A percentile compares a stretch with the other conserved stretches of the same genome.
These are phyloP conservation scores for Thalassiosira livingstoniorum DNA, from an alignment of 352 stramenopile genomes.

Conservation along the genomic window DNA sequence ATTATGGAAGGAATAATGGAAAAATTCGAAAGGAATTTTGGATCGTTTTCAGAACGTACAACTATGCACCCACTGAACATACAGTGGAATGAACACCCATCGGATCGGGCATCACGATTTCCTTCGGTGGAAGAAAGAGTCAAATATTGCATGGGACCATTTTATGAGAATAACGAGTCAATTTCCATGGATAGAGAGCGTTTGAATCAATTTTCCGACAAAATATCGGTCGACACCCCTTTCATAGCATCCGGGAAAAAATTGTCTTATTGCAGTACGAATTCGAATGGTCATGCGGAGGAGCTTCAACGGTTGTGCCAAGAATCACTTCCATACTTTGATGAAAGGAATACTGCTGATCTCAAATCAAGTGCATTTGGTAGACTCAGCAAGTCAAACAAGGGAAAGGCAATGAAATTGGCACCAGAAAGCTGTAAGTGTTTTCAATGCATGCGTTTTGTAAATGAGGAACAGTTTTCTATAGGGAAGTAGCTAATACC, in stretches of 20 bases:
- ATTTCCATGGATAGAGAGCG: slow-evolving; percentile 44
- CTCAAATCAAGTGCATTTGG: slow-evolving; percentile 63
- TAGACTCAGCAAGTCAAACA: slow-evolving; percentile 45
- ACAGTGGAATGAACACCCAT: slow-evolving; percentile 20
- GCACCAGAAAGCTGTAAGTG: slow-evolving; percentile 44
- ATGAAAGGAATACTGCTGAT: slow-evolving; percentile 59
- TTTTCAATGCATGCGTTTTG: too few relatives aligned
- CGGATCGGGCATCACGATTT: slow-evolving; percentile 55
- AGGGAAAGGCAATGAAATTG: slow-evolving; percentile 28
- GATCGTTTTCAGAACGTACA: slow-evolving; percentile 10
- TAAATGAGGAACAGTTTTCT: too few relatives aligned
- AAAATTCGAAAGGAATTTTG: slow-evolving; percentile 63
- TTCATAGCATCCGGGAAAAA: slow-evolving; percentile 53
- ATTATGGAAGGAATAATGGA: slow-evolving; percentile 60
- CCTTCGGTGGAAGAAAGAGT: slow-evolving; percentile 78
- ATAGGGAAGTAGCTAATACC: background rate
- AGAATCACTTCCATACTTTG: slow-evolving; percentile 52
- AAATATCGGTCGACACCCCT: slow-evolving; percentile 32
- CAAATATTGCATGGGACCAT: slow-evolving; percentile 74
- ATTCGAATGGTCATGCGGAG: slow-evolving; percentile 25
- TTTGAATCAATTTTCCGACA: background rate
- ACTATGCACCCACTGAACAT: slow-evolving; percentile 1
- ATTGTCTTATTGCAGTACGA: slow-evolving; percentile 31
- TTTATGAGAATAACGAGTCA: slow-evolving; percentile 53
- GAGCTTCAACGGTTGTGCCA: slow-evolving; percentile 43